These are phyloP conservation scores for Cetraspora pellucida DNA, from an alignment of 192 early-diverging fungal species.

Conservation along the genomic window DNA sequence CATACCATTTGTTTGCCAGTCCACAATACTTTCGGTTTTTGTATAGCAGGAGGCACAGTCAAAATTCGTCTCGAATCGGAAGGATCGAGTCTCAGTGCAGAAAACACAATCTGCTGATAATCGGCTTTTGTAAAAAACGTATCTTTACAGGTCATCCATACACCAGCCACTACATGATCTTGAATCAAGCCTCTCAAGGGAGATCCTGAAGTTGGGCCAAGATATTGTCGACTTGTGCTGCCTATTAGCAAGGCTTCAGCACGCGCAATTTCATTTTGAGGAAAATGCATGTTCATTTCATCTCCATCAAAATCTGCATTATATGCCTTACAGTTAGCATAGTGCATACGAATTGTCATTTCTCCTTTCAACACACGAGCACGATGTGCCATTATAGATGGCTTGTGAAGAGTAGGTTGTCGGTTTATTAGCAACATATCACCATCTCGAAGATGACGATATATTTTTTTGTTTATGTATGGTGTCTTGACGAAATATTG, in stretches of 20 bases:
- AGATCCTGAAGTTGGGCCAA: constrained; percentile 95
- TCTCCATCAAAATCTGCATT: constrained; percentile 99
- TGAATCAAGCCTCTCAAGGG: constrained; percentile 98
- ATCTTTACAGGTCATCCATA: constrained; percentile 88
- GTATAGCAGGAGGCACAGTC: constrained; percentile 84
- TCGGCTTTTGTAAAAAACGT: constrained; percentile 84
- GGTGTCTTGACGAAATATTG: constrained; percentile 65
- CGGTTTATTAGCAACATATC: constrained; percentile 98
- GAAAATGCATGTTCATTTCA: constrained; percentile 99
- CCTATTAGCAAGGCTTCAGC: constrained; percentile 97
- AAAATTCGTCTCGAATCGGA: constrained; percentile 66
- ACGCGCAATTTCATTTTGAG: constrained; percentile 95
- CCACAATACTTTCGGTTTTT: constrained; percentile 88
- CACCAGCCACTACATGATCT: constrained; percentile 97
- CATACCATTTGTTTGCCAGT: constrained; percentile 94
- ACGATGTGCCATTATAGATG: constrained; percentile 98
- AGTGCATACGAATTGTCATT: constrained; percentile 99
- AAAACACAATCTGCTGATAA: constrained; percentile 94
- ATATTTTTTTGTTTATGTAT: constrained; percentile 93
- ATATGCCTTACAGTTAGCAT: constrained; percentile 91
- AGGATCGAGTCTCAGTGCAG: constrained; percentile 80
- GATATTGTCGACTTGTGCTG: constrained; percentile 92
- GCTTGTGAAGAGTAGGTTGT: constrained; percentile 99
- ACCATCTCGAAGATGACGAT: constrained; percentile 94
- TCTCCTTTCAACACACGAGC: constrained; percentile 94